Base-by-base conservation (phyloP, 164 flowering plant genomes). In the Houttuynia cordata region DNA sequence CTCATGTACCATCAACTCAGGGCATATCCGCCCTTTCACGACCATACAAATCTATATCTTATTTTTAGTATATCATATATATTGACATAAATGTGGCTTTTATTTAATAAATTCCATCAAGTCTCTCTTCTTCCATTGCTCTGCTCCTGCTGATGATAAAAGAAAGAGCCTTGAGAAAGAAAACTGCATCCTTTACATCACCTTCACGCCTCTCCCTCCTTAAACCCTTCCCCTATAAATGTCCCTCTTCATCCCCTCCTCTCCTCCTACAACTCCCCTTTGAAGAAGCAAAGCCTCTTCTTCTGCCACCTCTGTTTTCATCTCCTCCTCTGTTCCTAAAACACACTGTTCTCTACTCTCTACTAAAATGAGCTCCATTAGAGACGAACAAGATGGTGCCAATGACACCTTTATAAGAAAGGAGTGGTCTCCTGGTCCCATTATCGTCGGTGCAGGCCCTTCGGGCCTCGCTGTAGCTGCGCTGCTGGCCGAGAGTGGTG, bases 391-490 rank as follows among this genome's bases (percentile, higher is more conserved):
- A 23, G 34, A 53, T 17, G 24, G 12, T 41, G 17, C 53, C 40
- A n/a, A n/a, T n/a, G n/a, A n/a, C n/a, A 24, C 51, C 39, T 41
- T 8, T 53, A 53, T 51, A 12, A 71, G 72, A 53, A 60, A 78
- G 18, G 67, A 58, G 7, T 63, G 62, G 70, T 81, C 78, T 24
- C 51, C 72, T 12, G 91, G 88, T 8, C 88, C 97, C 21, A 78
- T 91, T 45, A 80, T 91, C 15, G 84, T 91, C 3, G 98, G 98
- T 8, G 94, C 91, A 8, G 98, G 98, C 0, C 98, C 98, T 0
- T 88, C 98, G 7, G 98, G 98, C 39, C 68, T 91, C 19, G 95
- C 98, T 0, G 84, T 69, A 0, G 75, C 98, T 8, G 98, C 98
- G 50, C 85, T 87, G 61, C 82, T 91, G 1, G 54, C 75, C 1